phyloP scores from a whole-genome alignment of 2,329 filamentous ascomycete genomes.

The Fusarium sp. region DNA sequence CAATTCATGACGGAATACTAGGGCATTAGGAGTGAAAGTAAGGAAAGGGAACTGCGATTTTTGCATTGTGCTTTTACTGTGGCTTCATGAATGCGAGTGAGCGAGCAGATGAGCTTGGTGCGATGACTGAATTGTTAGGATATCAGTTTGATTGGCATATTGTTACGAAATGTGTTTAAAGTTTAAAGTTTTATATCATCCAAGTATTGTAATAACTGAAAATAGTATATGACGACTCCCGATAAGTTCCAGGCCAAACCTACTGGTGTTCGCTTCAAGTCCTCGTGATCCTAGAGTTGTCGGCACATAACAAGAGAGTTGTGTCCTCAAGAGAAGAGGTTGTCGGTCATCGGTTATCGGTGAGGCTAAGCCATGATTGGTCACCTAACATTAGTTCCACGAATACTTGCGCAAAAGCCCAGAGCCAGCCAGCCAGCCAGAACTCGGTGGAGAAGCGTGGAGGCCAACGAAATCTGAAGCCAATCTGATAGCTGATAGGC shows the following conservation, averaged over 20 bases:
- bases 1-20: slow-evolving; percentile 39
- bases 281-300: slow-evolving; percentile 36
- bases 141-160: slow-evolving; percentile 46
- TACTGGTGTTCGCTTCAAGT: slow-evolving; percentile 20
- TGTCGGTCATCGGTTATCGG: slow-evolving; percentile 48
- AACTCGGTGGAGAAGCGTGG: slow-evolving; percentile 27
- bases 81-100: slow-evolving; percentile 22
- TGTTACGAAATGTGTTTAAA: slow-evolving; percentile 40
- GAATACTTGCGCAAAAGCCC: slow-evolving; percentile 21
- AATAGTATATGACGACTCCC: background rate
- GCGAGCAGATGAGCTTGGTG: slow-evolving; percentile 22
- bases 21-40: slow-evolving; percentile 37
- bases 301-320: slow-evolving; percentile 25
- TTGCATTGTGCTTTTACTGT: slow-evolving; percentile 22
- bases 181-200: slow-evolving; percentile 24
- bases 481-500: slow-evolving; percentile 31
- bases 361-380: slow-evolving; percentile 47
- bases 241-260: background rate
- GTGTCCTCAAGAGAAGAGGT: slow-evolving; percentile 38
- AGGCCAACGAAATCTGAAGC: slow-evolving; percentile 3
- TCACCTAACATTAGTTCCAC: slow-evolving; percentile 34
- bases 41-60: slow-evolving; percentile 32
- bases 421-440: background rate
- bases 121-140: slow-evolving; percentile 38
- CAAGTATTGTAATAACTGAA: slow-evolving; percentile 8